Evolutionary conservation across 768 basidiomycete genomes (phyloP).

Genomic region (Pisolithus tinctorius): DNA sequence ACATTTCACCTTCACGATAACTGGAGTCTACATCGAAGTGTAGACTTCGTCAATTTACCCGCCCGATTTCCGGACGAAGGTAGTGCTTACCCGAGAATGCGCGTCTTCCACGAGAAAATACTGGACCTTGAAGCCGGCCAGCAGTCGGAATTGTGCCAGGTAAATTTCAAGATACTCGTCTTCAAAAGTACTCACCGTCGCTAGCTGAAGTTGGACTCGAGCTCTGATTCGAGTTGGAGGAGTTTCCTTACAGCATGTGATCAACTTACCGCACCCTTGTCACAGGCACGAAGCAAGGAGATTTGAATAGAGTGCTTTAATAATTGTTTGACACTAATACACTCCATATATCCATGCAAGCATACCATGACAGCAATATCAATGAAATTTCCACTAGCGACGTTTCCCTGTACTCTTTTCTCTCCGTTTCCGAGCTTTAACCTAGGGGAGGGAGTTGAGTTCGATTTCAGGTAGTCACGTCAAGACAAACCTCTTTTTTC

Average conservation of each 20-base stretch:
- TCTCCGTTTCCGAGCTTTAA: conserved; percentile 76
- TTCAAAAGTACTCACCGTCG: background rate
- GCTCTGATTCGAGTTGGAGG: conserved; percentile 37
- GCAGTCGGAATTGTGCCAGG: conserved; percentile 48
- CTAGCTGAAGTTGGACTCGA: conserved; percentile 42
- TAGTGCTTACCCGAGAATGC: conserved; percentile 1
- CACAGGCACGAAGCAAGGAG: conserved; percentile 20
- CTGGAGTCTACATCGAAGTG: conserved; percentile 42
- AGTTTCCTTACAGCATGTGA: conserved; percentile 39
- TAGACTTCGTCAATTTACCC: conserved; percentile 16
- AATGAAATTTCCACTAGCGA: conserved; percentile 15
- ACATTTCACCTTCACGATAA: conserved; percentile 43
- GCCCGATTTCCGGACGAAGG: conserved; percentile 1
- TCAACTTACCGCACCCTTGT: conserved; percentile 29
- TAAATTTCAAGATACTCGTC: conserved; percentile 20
- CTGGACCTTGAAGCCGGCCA: conserved; percentile 51
- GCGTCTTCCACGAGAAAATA: conserved; percentile 38
- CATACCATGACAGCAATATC: background rate
- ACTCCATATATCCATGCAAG: background rate
- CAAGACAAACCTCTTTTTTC: conserved; percentile 71
- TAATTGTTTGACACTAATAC: conserved; percentile 1
- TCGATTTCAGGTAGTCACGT: background rate
- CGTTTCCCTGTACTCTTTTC: conserved; percentile 51
- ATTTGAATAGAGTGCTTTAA: conserved; percentile 1
- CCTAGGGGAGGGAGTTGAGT: conserved; percentile 32